Conservation (phyloP, 2,329 filamentous ascomycete genomes). For the Epichloe sp. region DNA sequence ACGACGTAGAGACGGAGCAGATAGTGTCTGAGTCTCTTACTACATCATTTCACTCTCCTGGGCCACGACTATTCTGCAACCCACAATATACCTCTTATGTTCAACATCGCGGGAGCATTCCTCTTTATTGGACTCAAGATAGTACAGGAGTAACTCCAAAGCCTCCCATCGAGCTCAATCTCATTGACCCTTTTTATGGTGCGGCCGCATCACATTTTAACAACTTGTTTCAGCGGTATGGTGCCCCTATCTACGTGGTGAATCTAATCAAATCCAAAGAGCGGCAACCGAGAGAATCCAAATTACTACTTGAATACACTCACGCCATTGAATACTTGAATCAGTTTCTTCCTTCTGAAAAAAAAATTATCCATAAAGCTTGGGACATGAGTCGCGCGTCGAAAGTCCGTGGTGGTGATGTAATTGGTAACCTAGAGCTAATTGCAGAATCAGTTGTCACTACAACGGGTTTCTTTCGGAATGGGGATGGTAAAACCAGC, state of each 20-base stretch:
- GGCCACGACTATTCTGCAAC: slow-evolving; percentile 71
- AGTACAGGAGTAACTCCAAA: slow-evolving; percentile 91
- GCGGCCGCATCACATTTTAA: slow-evolving; percentile 92
- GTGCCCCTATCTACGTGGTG: slow-evolving; percentile 78
- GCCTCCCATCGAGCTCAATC: slow-evolving; percentile 85
- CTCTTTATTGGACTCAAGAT: slow-evolving; percentile 94
- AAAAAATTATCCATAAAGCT: slow-evolving; percentile 84
- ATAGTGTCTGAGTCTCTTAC: slow-evolving; percentile 91
- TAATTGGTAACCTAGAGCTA: slow-evolving; percentile 79
- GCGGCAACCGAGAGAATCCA: slow-evolving; percentile 79
- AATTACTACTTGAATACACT: slow-evolving; percentile 77
- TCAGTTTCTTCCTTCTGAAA: slow-evolving; percentile 71
- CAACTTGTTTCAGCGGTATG: slow-evolving; percentile 85
- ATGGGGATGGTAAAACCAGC: slow-evolving; percentile 59
- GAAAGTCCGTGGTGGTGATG: slow-evolving; percentile 83
- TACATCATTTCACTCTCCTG: slow-evolving; percentile 89
- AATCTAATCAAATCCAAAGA: slow-evolving; percentile 88
- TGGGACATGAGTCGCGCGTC: slow-evolving; percentile 98
- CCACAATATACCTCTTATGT: slow-evolving; percentile 93
- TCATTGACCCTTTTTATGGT: slow-evolving; percentile 93
- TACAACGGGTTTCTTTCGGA: slow-evolving; percentile 88
- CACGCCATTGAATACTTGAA: slow-evolving; percentile 85
- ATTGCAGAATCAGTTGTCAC: slow-evolving; percentile 81
- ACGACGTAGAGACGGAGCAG: slow-evolving; percentile 97
- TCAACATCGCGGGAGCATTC: slow-evolving; percentile 92